Conservation (phyloP, 2,329 filamentous ascomycete species). For the Microcyclosporella mali region DNA sequence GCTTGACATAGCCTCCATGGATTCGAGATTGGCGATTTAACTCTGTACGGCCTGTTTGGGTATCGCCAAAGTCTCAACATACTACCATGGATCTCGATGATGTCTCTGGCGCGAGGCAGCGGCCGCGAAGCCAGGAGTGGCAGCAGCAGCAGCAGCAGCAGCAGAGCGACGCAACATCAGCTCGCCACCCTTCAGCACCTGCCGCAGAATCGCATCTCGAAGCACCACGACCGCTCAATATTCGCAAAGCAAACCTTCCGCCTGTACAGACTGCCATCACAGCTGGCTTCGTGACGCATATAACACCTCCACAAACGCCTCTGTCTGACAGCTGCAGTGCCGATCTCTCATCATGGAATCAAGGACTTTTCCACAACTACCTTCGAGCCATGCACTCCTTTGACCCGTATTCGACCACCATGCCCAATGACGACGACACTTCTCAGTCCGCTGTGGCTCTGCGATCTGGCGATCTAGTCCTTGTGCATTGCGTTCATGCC, state of each 20-base stretch:
- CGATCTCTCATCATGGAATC: constrained; percentile 6
- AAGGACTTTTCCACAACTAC: constrained; percentile 84
- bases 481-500: constrained; percentile 93
- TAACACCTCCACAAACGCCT: constrained; percentile 18
- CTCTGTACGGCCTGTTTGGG: neutral
- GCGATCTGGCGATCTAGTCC: constrained; percentile 81
- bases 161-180: constrained; percentile 4
- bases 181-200: constrained; percentile 7
- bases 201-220: neutral
- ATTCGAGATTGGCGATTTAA: neutral
- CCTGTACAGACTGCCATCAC: constrained; percentile 10
- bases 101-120: constrained; percentile 3
- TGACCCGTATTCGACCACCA: constrained; percentile 61
- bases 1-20: neutral
- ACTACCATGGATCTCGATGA: constrained; percentile 1
- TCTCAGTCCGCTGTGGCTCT: constrained; percentile 70
- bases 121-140: constrained; percentile 6
- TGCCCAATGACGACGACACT: constrained; percentile 60
- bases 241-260: constrained; percentile 1
- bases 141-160: neutral
- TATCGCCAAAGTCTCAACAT: neutral
- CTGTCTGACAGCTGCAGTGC: constrained; percentile 8
- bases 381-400: constrained; percentile 92
- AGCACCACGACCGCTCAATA: constrained; percentile 1
- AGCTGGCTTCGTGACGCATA: constrained; percentile 17